Conservation (phyloP, 1,139 yeast genomes). For the Saccharomyces hybrid region DNA sequence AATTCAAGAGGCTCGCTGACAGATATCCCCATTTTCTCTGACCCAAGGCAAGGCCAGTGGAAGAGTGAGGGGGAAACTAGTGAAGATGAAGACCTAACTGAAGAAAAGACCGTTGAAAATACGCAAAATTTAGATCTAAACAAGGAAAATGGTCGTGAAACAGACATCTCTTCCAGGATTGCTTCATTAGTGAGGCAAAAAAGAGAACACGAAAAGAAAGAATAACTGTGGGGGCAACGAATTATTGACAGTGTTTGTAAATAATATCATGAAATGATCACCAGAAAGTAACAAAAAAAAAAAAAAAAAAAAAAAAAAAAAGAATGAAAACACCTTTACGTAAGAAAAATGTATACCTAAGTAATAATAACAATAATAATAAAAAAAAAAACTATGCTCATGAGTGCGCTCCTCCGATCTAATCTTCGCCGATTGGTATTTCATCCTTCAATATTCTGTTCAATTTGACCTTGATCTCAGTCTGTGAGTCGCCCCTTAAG, state of each 20-base stretch:
- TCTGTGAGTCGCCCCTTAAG: constrained; percentile 72
- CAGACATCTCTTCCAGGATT: constrained; percentile 13
- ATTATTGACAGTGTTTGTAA: not conserved
- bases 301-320: not conserved
- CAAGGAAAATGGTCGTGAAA: constrained; percentile 6
- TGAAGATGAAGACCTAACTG: constrained; percentile 6
- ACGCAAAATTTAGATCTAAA: not conserved
- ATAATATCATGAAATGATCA: not conserved
- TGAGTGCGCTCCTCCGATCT: too few species aligned
- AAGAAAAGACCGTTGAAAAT: not conserved
- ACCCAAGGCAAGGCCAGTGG: constrained; percentile 17
- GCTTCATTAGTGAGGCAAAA: constrained; percentile 19
- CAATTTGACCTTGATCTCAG: constrained; percentile 71
- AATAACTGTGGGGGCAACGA: not conserved
- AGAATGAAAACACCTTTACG: not conserved
- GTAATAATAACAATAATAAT: not conserved
- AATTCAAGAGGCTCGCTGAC: constrained; percentile 34
- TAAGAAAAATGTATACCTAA: constrained; percentile 1
- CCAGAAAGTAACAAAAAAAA: not conserved
- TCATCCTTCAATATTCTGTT: constrained; percentile 78
- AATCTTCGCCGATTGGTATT: constrained; percentile 95
- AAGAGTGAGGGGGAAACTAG: constrained; percentile 5
- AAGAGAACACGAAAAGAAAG: constrained; percentile 18
- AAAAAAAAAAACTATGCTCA: not conserved
- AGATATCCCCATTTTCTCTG: constrained; percentile 33